Conservation (phyloP, 306 rosid species). For the Arachis stenosperma region DNA sequence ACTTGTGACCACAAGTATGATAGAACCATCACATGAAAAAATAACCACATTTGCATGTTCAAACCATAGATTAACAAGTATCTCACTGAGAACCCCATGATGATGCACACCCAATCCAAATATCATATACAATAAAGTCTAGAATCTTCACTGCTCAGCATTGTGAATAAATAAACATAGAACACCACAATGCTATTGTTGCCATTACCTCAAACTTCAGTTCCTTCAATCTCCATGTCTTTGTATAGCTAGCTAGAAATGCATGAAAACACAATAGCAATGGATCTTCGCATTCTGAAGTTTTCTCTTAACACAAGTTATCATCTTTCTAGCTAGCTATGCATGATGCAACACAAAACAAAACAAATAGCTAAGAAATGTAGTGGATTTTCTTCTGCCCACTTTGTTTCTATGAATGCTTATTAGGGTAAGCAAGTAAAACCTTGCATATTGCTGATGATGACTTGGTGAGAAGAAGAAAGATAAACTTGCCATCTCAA, state of each 20-base stretch:
- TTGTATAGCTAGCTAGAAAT: background rate
- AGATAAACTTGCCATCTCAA: background rate
- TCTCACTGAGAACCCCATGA: constrained; percentile 44
- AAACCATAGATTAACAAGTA: constrained; percentile 40
- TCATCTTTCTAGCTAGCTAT: background rate
- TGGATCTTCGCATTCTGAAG: constrained; percentile 7
- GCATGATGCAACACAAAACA: background rate
- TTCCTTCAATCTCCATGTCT: background rate
- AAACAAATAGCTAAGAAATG: background rate
- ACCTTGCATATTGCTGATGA: background rate
- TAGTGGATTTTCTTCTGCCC: background rate
- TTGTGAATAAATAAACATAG: constrained; percentile 4
- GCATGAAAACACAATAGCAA: background rate
- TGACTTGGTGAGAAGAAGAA: constrained; percentile 19
- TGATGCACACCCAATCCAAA: constrained; percentile 17
- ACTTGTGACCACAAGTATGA: constrained; percentile 54
- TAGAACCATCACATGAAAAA: constrained; percentile 44
- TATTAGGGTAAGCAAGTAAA: constrained; percentile 10
- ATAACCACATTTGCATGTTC: constrained; percentile 44
- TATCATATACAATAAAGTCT: background rate
- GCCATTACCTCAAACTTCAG: constrained; percentile 17
- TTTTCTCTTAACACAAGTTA: background rate
- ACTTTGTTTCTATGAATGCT: background rate
- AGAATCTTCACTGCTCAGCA: background rate
- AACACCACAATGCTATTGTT: constrained; percentile 3